Conservation (phyloP, 257 asterid species). For the Capsicum pubescens region DNA sequence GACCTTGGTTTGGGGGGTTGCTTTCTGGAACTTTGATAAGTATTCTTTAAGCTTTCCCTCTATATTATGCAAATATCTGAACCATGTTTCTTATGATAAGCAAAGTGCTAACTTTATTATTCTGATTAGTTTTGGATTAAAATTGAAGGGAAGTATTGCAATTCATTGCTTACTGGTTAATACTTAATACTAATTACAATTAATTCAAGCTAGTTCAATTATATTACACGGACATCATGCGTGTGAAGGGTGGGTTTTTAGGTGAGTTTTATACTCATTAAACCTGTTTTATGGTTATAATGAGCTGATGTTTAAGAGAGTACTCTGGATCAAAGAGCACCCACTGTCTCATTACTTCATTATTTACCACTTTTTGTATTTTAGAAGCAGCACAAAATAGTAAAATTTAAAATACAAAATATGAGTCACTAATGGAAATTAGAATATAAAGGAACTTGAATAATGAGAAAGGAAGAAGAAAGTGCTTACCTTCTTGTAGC, state of each 20-base stretch:
- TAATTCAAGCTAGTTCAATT: not conserved
- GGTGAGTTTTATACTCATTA: not conserved
- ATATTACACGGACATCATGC: not conserved
- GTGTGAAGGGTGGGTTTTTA: not conserved
- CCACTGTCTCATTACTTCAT: too few species aligned
- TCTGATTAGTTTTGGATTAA: not conserved
- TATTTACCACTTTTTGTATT: too few species aligned
- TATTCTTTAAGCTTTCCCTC: not conserved
- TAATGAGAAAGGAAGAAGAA: too few species aligned
- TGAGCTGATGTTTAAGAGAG: slow-evolving; percentile 7
- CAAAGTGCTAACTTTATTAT: not conserved
- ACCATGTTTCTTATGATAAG: not conserved
- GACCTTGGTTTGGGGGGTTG: not conserved
- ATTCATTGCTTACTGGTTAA: not conserved
- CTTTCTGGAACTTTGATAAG: not conserved
- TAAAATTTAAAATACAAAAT: too few species aligned
- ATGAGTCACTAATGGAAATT: too few species aligned
- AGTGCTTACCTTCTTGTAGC: too few species aligned
- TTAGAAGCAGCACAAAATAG: too few species aligned
- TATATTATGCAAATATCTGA: not conserved
- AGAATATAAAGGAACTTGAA: too few species aligned
- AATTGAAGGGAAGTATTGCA: not conserved
- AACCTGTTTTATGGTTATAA: not conserved
- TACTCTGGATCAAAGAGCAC: too few species aligned
- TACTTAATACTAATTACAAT: not conserved